Percentiles rank a stretch among this genome's conserved stretches.
phyloP scores from a whole-genome alignment of 2,329 filamentous ascomycete genomes.

The Ambrosiella cleistominuta region DNA sequence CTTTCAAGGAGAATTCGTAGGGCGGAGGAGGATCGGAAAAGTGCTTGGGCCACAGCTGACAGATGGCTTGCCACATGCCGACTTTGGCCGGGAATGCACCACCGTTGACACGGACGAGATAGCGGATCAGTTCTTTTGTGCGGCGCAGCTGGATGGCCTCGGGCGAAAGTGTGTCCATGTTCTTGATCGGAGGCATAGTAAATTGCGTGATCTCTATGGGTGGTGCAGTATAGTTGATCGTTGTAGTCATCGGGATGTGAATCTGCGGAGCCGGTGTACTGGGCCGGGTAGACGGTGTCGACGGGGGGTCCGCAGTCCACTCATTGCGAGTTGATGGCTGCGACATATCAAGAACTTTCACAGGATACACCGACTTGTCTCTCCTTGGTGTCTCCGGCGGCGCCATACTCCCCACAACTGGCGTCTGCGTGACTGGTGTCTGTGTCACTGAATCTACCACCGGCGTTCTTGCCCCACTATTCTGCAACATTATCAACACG shows the following conservation, averaged over 20 bases:
- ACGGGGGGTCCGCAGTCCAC: not conserved
- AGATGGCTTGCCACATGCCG: slow-evolving; percentile 30
- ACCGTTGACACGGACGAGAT: slow-evolving; percentile 24
- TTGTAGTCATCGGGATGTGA: not conserved
- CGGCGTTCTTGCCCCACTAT: not conserved
- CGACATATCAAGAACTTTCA: not conserved
- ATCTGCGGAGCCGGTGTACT: not conserved
- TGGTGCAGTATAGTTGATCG: not conserved
- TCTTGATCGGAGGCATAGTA: slow-evolving; percentile 14
- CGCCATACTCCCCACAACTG: not conserved
- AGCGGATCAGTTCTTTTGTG: slow-evolving; percentile 24
- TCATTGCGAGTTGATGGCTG: not conserved
- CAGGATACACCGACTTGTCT: not conserved
- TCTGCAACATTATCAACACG: not conserved
- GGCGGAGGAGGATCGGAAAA: slow-evolving; percentile 17
- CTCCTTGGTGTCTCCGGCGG: not conserved
- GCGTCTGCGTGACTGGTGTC: not conserved
- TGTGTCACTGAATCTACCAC: not conserved
- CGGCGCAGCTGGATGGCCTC: slow-evolving; percentile 18
- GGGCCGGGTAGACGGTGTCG: not conserved
- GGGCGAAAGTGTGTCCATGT: slow-evolving; percentile 19
- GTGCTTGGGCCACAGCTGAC: slow-evolving; percentile 24
- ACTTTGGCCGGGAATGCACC: slow-evolving; percentile 35
- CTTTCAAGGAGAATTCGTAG: slow-evolving; percentile 23
- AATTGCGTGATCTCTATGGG: slow-evolving; percentile 1